These are phyloP conservation scores for Penicillium sp. DNA, from an alignment of 2,329 filamentous ascomycete species.

Conservation along the genomic window DNA sequence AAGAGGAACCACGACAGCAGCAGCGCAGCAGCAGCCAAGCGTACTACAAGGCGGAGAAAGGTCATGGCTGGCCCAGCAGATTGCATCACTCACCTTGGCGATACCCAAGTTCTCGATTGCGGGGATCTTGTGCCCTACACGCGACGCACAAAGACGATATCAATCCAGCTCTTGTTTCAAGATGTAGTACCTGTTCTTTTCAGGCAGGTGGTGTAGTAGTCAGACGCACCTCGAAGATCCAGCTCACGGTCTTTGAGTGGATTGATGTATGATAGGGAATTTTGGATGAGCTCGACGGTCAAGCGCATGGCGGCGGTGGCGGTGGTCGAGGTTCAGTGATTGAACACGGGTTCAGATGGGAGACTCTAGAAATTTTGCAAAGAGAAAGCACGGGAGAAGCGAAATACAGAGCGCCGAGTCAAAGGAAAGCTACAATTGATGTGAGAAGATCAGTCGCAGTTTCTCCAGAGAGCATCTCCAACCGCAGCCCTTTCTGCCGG, in stretches of 20 bases:
- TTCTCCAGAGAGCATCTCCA: constrained; percentile 20
- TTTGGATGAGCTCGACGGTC: constrained; percentile 90
- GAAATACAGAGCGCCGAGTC: neutral
- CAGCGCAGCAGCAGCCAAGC: neutral
- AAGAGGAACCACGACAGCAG: neutral
- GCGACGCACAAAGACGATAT: constrained; percentile 63
- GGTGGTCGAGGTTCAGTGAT: constrained; percentile 1
- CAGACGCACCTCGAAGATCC: constrained; percentile 92
- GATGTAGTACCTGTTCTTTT: constrained; percentile 88
- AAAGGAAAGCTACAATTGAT: constrained; percentile 11
- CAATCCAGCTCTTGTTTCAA: constrained; percentile 69
- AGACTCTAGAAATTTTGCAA: constrained; percentile 22
- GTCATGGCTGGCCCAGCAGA: neutral
- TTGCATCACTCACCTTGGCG: constrained; percentile 69
- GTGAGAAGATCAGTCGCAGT: constrained; percentile 18
- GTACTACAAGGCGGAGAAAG: constrained; percentile 5
- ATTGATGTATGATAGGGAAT: constrained; percentile 97
- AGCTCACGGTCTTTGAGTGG: constrained; percentile 98
- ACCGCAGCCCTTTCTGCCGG: constrained; percentile 28
- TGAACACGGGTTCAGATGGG: neutral
- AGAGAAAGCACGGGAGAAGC: neutral
- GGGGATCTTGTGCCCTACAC: constrained; percentile 95
- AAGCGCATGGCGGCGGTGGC: constrained; percentile 71
- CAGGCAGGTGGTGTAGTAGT: constrained; percentile 46
- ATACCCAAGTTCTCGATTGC: constrained; percentile 97